Percentiles rank a stretch among this genome's conserved stretches.
Evolutionary conservation across 805 yeast species (phyloP).

Genomic region (Schwanniomyces sp.): DNA sequence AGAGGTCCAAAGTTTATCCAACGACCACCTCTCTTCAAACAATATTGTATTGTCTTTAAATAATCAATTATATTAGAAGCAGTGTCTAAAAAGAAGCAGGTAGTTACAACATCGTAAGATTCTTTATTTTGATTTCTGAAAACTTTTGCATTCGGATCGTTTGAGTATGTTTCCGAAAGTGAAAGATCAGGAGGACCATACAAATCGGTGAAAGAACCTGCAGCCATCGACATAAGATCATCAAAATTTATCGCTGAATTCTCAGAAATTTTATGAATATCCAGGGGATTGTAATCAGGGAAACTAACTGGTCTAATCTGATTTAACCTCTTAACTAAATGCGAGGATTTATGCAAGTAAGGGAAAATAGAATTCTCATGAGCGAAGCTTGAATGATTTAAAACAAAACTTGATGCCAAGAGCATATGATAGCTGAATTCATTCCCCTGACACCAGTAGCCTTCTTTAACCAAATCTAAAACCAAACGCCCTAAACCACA

Average conservation of each 20-base stretch:
- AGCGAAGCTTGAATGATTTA: conserved; percentile 46
- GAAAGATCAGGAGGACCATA: conserved; percentile 52
- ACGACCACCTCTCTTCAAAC: conserved; percentile 44
- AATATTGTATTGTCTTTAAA: conserved; percentile 46
- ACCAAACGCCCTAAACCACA: conserved; percentile 64
- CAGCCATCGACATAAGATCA: conserved; percentile 66
- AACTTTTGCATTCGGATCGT: conserved; percentile 36
- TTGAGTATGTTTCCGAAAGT: conserved; percentile 33
- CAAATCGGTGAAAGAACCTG: conserved; percentile 70
- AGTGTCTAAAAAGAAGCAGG: conserved; percentile 66
- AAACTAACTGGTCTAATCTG: conserved; percentile 52
- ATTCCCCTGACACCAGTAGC: conserved; percentile 66
- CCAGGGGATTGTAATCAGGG: conserved; percentile 53
- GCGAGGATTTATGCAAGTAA: conserved; percentile 51
- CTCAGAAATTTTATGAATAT: conserved; percentile 27
- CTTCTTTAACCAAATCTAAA: conserved; percentile 51
- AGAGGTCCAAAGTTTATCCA: conserved; percentile 73
- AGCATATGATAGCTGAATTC: conserved; percentile 68
- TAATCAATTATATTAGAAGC: conserved; percentile 61
- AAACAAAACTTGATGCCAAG: conserved; percentile 51
- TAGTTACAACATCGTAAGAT: conserved; percentile 47
- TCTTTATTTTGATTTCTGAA: conserved; percentile 42
- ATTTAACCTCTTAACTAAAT: conserved; percentile 42
- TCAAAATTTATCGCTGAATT: conserved; percentile 43
- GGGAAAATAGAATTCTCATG: conserved; percentile 50